These are phyloP conservation scores for Pelargonium nanum DNA, from an alignment of 345 rosid species.

Conservation along the genomic window DNA sequence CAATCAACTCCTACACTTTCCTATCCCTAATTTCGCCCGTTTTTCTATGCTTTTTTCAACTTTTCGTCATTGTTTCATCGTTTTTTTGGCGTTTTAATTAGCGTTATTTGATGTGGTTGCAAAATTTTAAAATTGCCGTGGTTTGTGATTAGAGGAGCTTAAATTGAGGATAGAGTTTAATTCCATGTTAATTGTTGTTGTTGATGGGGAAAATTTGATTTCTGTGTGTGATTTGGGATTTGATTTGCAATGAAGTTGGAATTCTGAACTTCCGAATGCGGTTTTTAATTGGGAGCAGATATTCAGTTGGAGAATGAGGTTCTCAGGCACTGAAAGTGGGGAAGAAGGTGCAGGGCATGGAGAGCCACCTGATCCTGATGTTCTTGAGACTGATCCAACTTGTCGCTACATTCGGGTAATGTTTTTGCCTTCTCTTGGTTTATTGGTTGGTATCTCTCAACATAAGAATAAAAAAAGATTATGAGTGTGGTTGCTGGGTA, in stretches of 20 bases:
- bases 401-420: slow-evolving; percentile 49
- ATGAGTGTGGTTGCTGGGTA: neutral
- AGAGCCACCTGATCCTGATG: slow-evolving; percentile 55
- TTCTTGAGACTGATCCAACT: slow-evolving; percentile 62
- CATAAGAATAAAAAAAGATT: no score
- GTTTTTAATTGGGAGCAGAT: neutral
- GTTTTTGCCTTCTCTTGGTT: neutral
- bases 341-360: slow-evolving; percentile 33
- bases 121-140: no score
- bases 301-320: neutral
- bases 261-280: neutral
- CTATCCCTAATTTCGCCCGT: no score
- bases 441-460: neutral
- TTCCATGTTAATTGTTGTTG: neutral
- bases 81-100: neutral
- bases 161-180: neutral
- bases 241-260: neutral
- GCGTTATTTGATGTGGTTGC: neutral
- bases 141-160: neutral
- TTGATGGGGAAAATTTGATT: neutral
- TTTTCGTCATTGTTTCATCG: no score
- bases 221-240: neutral
- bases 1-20: neutral
- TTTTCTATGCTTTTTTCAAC: no score
- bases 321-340: slow-evolving; percentile 19